Percentiles rank a stretch among this genome's conserved stretches.
These are phyloP conservation scores for Epithemia pelagica DNA, from an alignment of 108 stramenopile genomes.

Conservation along the genomic window DNA sequence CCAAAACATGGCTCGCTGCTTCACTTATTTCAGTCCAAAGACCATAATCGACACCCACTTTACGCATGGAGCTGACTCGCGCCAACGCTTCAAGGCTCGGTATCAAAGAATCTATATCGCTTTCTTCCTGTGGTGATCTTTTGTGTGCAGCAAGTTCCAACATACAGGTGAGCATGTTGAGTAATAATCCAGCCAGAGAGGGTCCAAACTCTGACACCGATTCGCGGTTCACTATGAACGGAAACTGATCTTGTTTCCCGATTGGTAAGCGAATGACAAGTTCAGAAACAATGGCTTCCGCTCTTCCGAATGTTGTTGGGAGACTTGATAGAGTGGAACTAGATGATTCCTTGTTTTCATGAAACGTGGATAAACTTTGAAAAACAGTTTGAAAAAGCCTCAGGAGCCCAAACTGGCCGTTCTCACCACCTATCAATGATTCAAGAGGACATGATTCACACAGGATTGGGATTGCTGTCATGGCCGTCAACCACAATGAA, in stretches of 20 bases:
- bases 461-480: not conserved
- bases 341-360: not conserved
- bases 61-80: not conserved
- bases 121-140: conserved; percentile 49
- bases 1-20: conserved; percentile 74
- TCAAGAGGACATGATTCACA: not conserved
- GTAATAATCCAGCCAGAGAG: conserved; percentile 53
- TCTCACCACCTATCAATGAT: not conserved
- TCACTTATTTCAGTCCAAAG: conserved; percentile 50
- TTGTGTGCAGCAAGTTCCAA: conserved; percentile 61
- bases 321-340: not conserved
- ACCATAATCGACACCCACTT: conserved; percentile 3
- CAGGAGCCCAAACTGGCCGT: not conserved
- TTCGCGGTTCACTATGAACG: not conserved
- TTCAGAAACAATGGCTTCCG: not conserved
- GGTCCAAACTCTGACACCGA: conserved; percentile 23
- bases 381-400: not conserved
- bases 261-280: no score
- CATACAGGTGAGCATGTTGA: conserved; percentile 67
- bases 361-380: not conserved
- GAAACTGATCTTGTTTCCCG: no score
- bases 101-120: conserved; percentile 33
- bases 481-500: not conserved
- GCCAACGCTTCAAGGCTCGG: conserved; percentile 36
- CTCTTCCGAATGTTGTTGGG: not conserved